Evolutionary conservation across 208 protist genomes (phyloP), one percentile per base, ranked within the genome.

Genomic region (Crithidia mellificae): DNA sequence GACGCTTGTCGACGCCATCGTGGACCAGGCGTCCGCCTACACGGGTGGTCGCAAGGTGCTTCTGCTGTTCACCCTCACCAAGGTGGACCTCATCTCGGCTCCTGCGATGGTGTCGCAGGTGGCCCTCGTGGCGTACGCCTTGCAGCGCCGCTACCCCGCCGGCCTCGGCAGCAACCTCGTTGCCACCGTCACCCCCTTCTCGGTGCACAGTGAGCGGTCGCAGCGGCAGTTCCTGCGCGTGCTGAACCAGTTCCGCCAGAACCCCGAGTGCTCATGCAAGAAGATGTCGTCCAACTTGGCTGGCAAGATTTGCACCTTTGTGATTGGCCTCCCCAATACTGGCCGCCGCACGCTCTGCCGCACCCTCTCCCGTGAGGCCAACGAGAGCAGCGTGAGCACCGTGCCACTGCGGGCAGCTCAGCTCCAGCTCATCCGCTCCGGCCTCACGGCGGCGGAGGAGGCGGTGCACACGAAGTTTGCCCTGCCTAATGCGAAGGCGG

Each of bases 251-350:
- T 95, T 93, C 44, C 74, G 65, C 17, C 57, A 79, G 29, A 92
- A 83, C 66, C 73, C 85, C 17, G 68, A 67, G 17, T 88, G 86
- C 54, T 22, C 67, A 49, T 71, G 72, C 36, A 76, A 85, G 64
- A 78, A 75, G 63, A 85, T 84, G 72, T 34, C 56, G 12, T 84
- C 81, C 7, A 95, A 95, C 72, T 51, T 95, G 70, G 53, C 79
- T 15, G 80, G 83, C 27, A 93, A 93, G 55, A 74, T 93, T n/a
- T 91, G 79, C 61, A 64, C 78, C 12, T 87, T 93, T 83, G 82
- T 96, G 27, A 62, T 96, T 19, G 90, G 90, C 11, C 72, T 96
- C 39, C 90, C 90, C 39, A 91, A 93, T 55, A 91, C 87, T 11
- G 90, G 90, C 19, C 75, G 87, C 14, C 72, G 82, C 61, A 84